These are phyloP conservation scores for Rhexocercosporidium sp. DNA, from an alignment of 2,329 filamentous ascomycete genomes.

Conservation along the genomic window DNA sequence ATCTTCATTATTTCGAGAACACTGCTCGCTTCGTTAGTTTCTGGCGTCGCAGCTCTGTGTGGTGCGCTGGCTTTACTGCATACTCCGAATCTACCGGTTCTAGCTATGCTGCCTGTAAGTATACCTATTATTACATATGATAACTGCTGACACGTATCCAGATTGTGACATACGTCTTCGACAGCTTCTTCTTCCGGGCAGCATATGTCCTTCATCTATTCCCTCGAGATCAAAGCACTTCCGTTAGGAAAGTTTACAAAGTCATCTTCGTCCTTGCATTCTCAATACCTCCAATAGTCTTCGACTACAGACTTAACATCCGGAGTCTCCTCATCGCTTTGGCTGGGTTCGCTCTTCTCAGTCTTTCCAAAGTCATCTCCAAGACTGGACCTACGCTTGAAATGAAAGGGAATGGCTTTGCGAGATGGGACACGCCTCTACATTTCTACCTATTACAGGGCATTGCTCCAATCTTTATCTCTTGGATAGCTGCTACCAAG, in stretches of 20 bases:
- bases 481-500: constrained; percentile 29
- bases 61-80: constrained; percentile 31
- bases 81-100: constrained; percentile 35
- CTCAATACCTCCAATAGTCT: constrained; percentile 19
- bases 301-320: constrained; percentile 36
- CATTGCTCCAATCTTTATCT: constrained; percentile 33
- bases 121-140: background rate
- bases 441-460: constrained; percentile 33
- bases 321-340: constrained; percentile 28
- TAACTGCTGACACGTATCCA: constrained; percentile 22
- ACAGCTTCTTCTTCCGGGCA: constrained; percentile 35
- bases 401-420: constrained; percentile 14
- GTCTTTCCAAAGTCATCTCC: constrained; percentile 33
- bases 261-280: constrained; percentile 28
- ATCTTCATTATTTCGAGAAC: constrained; percentile 29
- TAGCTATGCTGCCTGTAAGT: constrained; percentile 38
- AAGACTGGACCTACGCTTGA: constrained; percentile 32
- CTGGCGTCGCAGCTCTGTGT: constrained; percentile 31
- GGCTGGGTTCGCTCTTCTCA: constrained; percentile 29
- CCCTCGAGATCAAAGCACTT: constrained; percentile 24
- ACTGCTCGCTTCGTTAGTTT: constrained; percentile 24
- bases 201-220: constrained; percentile 26
- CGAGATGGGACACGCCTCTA: constrained; percentile 31
- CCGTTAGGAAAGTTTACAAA: constrained; percentile 23
- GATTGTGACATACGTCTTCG: constrained; percentile 39